Base-by-base conservation (phyloP, 768 basidiomycete species). In the Suillus cothurnatus region DNA sequence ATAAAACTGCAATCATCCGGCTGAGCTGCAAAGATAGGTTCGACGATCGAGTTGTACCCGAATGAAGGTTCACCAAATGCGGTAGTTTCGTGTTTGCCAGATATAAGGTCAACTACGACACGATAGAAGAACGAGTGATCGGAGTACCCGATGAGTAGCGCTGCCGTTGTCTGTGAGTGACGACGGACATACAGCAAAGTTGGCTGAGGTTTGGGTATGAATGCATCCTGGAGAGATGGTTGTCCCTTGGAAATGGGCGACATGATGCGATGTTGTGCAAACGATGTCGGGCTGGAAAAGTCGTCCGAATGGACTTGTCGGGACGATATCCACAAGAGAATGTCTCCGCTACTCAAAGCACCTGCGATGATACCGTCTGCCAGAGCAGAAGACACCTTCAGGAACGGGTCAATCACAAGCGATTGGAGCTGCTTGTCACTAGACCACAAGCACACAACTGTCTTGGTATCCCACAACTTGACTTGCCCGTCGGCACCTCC, bases 391-490 rank as follows among this genome's bases (percentile, higher is more conserved):
- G 80, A 80, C 3, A 91, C 80, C 67, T 81, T 84, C 49, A 85
- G 67, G 68, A 82, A 86, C 2, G 85, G 74, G 67, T 90, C 88
- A 2, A 80, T 76, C 2, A 83, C 69, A 17, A 81, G 72, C 14
- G 74, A 73, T 38, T 71, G 67, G 2, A 66, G 63, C 21, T 79
- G 78, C 28, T 69, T 72, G 21, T 81, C 76, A 23, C 88, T 91
- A 1, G 86, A 83, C 92, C 91, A 94, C 26, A 89, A 61, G 65
- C 88, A 88, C n/a, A 66, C 69, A 17, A 86, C 73, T 4, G 76
- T 77, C 68, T 81, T 85, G 19, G 82, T 76, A 64, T 89, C 84
- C 93, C 93, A 94, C 3, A 95, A 67, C 72, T 93, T 94, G 68
- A 92, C 82, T 28, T 78, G 76, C 0, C 91, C 91, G 68, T 94